A percentile compares a stretch with the other conserved stretches of the same genome.
Conservation (phyloP, 1,284 basidiomycete genomes). For the Xerocomus amazonicus region DNA sequence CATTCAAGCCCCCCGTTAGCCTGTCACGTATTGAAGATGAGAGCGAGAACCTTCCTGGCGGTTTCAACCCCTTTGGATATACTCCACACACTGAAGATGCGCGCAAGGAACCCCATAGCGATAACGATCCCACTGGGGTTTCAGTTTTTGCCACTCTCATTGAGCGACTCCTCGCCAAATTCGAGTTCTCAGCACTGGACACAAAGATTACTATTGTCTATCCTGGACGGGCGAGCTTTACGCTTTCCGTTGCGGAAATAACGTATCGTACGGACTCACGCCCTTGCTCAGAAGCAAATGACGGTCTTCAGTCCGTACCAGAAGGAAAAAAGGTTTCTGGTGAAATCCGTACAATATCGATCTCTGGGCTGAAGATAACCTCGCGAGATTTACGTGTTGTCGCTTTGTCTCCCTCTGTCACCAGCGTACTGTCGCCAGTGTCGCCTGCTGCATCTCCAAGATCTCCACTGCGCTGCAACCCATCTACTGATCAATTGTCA, state of each 20-base stretch:
- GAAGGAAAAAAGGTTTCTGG: conserved; percentile 7
- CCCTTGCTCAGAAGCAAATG: conserved; percentile 11
- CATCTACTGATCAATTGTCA: conserved; percentile 29
- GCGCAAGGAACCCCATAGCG: conserved; percentile 32
- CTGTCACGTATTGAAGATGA: conserved; percentile 34
- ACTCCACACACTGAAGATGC: conserved; percentile 36
- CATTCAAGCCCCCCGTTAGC: conserved; percentile 49
- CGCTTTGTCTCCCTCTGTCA: conserved; percentile 16
- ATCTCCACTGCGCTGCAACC: conserved; percentile 34
- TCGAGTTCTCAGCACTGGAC: conserved; percentile 74
- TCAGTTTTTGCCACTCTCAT: conserved; percentile 83
- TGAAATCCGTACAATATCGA: conserved; percentile 41
- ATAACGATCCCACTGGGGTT: conserved; percentile 66
- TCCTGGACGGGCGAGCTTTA: conserved; percentile 58
- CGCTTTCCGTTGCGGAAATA: conserved; percentile 55
- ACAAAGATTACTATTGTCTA: conserved; percentile 65
- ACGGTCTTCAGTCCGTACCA: conserved; percentile 29
- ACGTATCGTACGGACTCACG: conserved; percentile 44
- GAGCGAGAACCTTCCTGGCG: conserved; percentile 54
- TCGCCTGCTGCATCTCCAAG: conserved; percentile 14
- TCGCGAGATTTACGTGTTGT: conserved; percentile 39
- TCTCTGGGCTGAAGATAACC: conserved; percentile 50
- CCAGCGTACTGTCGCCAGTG: conserved; percentile 20
- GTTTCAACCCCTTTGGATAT: conserved; percentile 54
- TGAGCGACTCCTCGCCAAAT: conserved; percentile 77